phyloP scores from a whole-genome alignment of 768 basidiomycete species.

The Mycena rebaudengoi region DNA sequence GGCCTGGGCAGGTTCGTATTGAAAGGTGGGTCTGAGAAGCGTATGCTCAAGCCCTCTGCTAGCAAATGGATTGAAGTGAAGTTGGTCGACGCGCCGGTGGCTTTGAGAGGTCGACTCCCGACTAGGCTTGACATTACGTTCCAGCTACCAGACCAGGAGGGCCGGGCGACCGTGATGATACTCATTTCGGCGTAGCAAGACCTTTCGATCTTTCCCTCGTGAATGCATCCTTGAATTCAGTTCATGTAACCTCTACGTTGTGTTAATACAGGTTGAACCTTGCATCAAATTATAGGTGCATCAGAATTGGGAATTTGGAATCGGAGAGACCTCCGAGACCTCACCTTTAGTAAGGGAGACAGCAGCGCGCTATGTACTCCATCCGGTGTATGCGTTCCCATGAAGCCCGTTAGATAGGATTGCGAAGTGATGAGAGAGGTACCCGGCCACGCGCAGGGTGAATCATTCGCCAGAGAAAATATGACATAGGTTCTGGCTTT shows the following conservation, averaged over 20 bases:
- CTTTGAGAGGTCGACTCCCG: not conserved
- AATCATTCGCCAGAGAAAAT: too few relatives aligned
- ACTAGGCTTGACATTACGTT: not conserved
- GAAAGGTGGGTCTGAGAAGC: not conserved
- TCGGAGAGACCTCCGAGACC: too few relatives aligned
- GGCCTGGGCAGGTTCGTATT: not conserved
- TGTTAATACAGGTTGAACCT: not conserved
- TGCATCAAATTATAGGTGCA: not conserved
- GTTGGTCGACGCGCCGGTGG: not conserved
- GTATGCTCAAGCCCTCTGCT: not conserved
- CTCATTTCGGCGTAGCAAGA: slow-evolving; percentile 1
- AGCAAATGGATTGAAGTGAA: not conserved
- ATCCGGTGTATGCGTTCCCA: too few relatives aligned
- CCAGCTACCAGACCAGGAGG: not conserved
- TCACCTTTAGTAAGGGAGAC: too few relatives aligned
- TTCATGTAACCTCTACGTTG: too few relatives aligned
- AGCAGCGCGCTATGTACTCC: too few relatives aligned
- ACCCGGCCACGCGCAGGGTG: too few relatives aligned
- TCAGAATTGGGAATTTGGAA: not conserved
- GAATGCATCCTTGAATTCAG: too few relatives aligned
- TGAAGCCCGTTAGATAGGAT: too few relatives aligned
- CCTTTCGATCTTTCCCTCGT: too few relatives aligned
- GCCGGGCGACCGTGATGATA: not conserved
- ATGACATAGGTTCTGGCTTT: too few relatives aligned
- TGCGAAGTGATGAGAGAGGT: too few relatives aligned